These are phyloP conservation scores for Darksidea phi DNA, from an alignment of 495 filamentous ascomycete genomes.

Conservation along the genomic window DNA sequence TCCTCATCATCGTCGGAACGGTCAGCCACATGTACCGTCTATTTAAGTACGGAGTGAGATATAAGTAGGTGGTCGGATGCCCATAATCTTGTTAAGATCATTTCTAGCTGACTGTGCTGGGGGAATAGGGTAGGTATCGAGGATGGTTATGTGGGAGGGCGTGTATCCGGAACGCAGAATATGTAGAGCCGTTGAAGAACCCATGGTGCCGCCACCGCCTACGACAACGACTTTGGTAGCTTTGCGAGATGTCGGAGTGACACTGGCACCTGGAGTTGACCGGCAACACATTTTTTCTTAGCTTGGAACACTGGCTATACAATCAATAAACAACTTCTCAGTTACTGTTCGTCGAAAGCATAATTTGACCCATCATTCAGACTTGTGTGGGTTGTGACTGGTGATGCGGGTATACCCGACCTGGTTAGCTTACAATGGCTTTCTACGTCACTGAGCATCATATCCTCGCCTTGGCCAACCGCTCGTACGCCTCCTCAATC, in stretches of 20 bases:
- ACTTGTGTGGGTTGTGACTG: no score
- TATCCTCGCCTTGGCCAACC: slow-evolving; percentile 1
- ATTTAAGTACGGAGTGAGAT: no score
- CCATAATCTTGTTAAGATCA: slow-evolving; percentile 18
- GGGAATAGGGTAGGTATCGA: slow-evolving; percentile 11
- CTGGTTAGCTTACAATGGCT: no score
- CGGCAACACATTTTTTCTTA: no score
- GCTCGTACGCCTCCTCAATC: slow-evolving; percentile 18
- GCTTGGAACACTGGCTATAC: no score
- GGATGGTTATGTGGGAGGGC: slow-evolving; percentile 3
- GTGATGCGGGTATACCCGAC: no score
- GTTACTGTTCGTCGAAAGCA: no score
- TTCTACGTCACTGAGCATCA: no score
- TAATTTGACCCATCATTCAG: no score
- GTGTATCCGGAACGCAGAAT: slow-evolving; percentile 6
- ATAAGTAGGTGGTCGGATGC: neutral
- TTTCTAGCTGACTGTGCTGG: slow-evolving; percentile 10
- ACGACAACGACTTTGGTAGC: slow-evolving; percentile 4
- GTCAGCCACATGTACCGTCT: slow-evolving; percentile 6
- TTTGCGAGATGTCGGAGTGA: neutral
- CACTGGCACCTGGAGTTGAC: no score
- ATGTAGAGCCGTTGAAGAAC: slow-evolving; percentile 12
- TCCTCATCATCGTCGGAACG: no score
- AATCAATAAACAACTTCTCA: no score
- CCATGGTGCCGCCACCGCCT: slow-evolving; percentile 12